These are phyloP conservation scores for Talaromyces islandicus DNA, from an alignment of 2,329 filamentous ascomycete genomes.

Conservation along the genomic window DNA sequence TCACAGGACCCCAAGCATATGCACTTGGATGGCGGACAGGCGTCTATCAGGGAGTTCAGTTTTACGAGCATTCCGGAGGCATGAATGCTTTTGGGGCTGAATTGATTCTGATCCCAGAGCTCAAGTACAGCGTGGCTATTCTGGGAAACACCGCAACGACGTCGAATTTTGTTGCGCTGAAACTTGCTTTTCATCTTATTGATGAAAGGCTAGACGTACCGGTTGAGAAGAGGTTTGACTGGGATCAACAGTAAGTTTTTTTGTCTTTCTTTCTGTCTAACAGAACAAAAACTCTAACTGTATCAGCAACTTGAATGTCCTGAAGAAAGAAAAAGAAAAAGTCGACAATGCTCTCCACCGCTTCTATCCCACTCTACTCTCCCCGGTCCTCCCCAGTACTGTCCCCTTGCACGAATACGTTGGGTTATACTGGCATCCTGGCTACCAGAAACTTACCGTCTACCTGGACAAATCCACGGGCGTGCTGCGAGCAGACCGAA, in stretches of 20 bases:
- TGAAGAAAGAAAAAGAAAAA: neutral
- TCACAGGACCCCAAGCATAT: conserved; percentile 9
- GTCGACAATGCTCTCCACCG: neutral
- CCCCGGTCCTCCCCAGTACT: conserved; percentile 3
- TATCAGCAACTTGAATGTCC: neutral
- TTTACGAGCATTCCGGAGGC: conserved; percentile 39
- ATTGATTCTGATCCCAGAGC: conserved; percentile 40
- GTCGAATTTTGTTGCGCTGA: conserved; percentile 23
- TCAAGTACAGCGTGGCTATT: conserved; percentile 38
- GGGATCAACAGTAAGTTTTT: conserved; percentile 5
- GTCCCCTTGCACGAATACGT: conserved; percentile 5
- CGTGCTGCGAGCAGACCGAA: conserved; percentile 8
- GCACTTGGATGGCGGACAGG: conserved; percentile 16
- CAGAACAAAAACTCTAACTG: neutral
- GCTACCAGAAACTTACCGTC: conserved; percentile 6
- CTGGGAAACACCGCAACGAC: conserved; percentile 42
- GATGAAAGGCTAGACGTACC: conserved; percentile 8
- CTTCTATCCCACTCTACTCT: conserved; percentile 10
- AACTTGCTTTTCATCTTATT: conserved; percentile 6
- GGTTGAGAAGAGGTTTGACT: conserved; percentile 8
- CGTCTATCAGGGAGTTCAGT: conserved; percentile 22
- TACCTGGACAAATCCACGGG: neutral
- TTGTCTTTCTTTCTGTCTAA: neutral
- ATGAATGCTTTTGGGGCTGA: conserved; percentile 39
- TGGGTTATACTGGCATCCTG: conserved; percentile 9